These are phyloP conservation scores for Pigoraptor vietnamica DNA, from an alignment of 78 protist species.

Conservation along the genomic window DNA sequence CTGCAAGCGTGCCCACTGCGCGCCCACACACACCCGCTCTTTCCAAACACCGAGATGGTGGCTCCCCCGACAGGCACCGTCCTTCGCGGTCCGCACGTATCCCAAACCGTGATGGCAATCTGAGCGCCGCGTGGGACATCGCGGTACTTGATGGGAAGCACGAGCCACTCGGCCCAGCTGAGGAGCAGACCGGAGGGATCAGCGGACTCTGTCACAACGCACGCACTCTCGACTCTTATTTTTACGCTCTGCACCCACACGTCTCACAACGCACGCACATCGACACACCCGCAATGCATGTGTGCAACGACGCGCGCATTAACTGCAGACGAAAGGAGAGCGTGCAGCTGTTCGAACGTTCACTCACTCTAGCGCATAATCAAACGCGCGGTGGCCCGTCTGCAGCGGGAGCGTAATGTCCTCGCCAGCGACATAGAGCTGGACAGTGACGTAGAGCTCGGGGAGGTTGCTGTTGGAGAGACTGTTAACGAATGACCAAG, in stretches of 20 bases:
- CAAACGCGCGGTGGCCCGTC: neutral
- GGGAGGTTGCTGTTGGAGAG: neutral
- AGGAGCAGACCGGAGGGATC: neutral
- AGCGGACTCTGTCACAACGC: too few species aligned
- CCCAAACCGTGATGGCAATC: neutral
- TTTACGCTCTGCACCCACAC: too few species aligned
- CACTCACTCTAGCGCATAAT: neutral
- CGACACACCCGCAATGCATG: too few species aligned
- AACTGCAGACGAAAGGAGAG: too few species aligned
- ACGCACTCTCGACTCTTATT: neutral
- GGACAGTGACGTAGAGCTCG: neutral
- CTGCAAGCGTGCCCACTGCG: too few species aligned
- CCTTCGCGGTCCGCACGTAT: neutral
- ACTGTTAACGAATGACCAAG: too few species aligned
- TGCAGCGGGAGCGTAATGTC: neutral
- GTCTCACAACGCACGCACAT: too few species aligned
- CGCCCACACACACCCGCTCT: neutral
- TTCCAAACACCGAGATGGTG: neutral
- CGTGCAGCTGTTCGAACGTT: neutral
- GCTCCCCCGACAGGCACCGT: neutral
- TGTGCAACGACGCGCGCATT: neutral
- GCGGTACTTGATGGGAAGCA: neutral
- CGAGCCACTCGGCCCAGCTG: neutral
- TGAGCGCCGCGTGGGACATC: neutral
- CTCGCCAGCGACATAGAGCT: neutral